Percentiles rank a stretch among this genome's conserved stretches.
These are phyloP conservation scores for Rhododendron williamsianum DNA, from an alignment of 148 eudicot genomes.

Conservation along the genomic window DNA sequence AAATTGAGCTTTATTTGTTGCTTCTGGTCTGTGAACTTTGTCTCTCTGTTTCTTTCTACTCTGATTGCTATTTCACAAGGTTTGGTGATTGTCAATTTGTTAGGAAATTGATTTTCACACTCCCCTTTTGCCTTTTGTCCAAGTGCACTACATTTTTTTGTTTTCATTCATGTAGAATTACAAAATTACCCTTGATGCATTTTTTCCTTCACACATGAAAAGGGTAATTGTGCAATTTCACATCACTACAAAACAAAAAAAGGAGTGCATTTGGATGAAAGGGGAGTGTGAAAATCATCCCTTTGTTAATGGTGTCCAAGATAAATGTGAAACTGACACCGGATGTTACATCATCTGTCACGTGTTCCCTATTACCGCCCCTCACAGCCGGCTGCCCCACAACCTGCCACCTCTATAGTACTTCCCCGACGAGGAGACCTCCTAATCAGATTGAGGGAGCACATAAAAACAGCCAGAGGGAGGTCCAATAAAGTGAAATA, in stretches of 20 bases:
- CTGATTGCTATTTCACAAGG: neutral
- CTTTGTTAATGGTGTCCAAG: neutral
- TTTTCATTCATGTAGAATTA: too few relatives aligned
- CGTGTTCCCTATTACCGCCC: neutral
- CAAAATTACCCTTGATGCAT: too few relatives aligned
- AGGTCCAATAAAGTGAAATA: too few relatives aligned
- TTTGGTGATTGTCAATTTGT: neutral
- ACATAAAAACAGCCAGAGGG: too few relatives aligned
- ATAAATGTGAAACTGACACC: neutral
- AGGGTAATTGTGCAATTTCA: too few relatives aligned
- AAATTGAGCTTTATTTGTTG: neutral
- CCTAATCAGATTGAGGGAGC: neutral
- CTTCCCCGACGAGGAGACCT: neutral
- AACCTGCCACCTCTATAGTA: neutral
- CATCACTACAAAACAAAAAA: too few relatives aligned
- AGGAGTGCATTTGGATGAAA: too few relatives aligned
- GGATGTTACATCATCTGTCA: neutral
- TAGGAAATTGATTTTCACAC: too few relatives aligned
- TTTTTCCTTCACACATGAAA: too few relatives aligned
- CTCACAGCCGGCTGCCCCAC: neutral
- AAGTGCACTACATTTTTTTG: too few relatives aligned
- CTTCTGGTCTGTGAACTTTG: neutral
- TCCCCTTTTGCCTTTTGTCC: too few relatives aligned
- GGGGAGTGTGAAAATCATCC: too few relatives aligned
- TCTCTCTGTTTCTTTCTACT: neutral